phyloP scores from a whole-genome alignment of 495 filamentous ascomycete species.

The Xylaria telfairii region DNA sequence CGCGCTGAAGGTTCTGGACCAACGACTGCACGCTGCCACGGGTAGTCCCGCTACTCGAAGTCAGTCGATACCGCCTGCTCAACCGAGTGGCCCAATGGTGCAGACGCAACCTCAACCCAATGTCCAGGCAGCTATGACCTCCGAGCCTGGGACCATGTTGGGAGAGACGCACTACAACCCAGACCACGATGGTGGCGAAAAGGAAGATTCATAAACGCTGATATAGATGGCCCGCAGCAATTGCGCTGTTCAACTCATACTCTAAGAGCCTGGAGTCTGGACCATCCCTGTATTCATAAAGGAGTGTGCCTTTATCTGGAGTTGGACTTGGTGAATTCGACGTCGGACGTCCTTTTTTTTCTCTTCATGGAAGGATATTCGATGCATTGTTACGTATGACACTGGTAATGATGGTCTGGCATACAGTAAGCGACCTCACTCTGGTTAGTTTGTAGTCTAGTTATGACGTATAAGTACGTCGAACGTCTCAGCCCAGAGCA shows the following conservation, averaged over 20 bases:
- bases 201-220: conserved; percentile 32
- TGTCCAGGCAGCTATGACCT: conserved; percentile 54
- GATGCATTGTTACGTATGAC: background rate
- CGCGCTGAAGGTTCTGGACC: conserved; percentile 89
- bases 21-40: conserved; percentile 84
- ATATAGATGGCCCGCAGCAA: conserved; percentile 3
- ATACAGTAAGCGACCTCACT: background rate
- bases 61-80: conserved; percentile 46
- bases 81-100: conserved; percentile 53
- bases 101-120: conserved; percentile 56
- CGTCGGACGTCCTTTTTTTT: background rate
- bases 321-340: conserved; percentile 18
- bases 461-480: background rate
- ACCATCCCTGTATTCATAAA: conserved; percentile 16
- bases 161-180: conserved; percentile 74
- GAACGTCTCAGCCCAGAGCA: background rate
- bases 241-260: conserved; percentile 19
- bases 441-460: background rate
- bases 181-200: conserved; percentile 61
- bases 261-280: conserved; percentile 23
- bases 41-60: conserved; percentile 45
- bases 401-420: conserved; percentile 12
- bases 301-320: conserved; percentile 16
- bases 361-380: conserved; percentile 4
- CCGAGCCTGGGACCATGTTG: conserved; percentile 57